Evolutionary conservation across 495 filamentous ascomycete genomes (phyloP), one percentile per base, ranked within the genome.

Genomic region (Aspergillus carlsbadensis): DNA sequence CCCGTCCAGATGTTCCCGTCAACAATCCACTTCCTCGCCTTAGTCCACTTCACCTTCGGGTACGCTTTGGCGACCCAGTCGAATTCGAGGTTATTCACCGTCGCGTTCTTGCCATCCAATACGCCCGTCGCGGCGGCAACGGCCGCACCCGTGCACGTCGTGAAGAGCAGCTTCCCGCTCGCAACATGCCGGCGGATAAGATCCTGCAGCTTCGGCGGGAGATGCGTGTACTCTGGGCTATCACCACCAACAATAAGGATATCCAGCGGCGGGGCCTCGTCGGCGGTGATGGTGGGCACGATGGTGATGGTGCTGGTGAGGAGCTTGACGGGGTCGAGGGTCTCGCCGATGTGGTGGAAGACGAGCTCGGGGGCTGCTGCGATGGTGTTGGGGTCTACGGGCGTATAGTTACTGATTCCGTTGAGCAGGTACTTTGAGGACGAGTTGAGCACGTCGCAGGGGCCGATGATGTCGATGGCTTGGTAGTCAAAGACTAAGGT

Each of bases 1-100:
- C 51, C 51, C 15, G 51, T 54, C 51, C 51, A 54, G 51, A 54
- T 54, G 34, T 54, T 54, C 40, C 39, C 51, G 7, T 54, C 51
- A 0, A 42, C 51, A 44, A 54, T 31, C 51, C 51, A 54, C 39
- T 54, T 54, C 39, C 44, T 33, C 4, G 17, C 51, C 18, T 34
- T 54, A 8, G 51, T 54, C 51, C 51, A 54, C 26, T 44, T 18
- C 14, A 54, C 51, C 15, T 33, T 15, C 2, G 51, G 51, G 11
- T 33, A 54, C 24, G 17, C 7, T 1, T 43, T 34, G 7, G 6
- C 21, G 2, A 54, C 10, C 24, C 24, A 54, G 10, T 54, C 15
- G 21, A 34, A 43, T 15, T 54, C 51, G 2, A 54, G 18, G 6
- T 43, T 42, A 35, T 54, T 54, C 2, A 54, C 51, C 15, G 51